Percentiles rank a stretch among this genome's conserved stretches.
Conservation (phyloP, 257 asterid genomes). For the Leptodermis oblonga region DNA sequence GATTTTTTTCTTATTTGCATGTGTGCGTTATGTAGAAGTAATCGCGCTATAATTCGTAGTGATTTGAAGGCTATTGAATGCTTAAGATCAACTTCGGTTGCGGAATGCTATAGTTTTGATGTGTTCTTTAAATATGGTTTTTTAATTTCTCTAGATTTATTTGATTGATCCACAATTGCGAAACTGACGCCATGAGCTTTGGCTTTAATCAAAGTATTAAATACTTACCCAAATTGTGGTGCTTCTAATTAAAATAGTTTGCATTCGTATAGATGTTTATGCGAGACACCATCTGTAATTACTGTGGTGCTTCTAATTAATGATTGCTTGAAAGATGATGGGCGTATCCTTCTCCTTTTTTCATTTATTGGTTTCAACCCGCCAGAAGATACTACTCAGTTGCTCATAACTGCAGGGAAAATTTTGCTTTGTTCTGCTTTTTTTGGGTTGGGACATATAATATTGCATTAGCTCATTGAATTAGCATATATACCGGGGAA, state of each 20-base stretch:
- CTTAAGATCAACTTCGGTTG: background rate
- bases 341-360: background rate
- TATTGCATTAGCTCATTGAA: background rate
- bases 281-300: background rate
- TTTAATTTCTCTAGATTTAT: constrained; percentile 4
- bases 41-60: background rate
- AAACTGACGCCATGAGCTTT: background rate
- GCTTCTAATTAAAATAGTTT: background rate
- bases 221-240: background rate
- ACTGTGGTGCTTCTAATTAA: background rate
- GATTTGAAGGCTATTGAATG: background rate
- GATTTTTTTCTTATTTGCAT: constrained; percentile 5
- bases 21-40: background rate
- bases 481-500: background rate
- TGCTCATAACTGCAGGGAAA: background rate
- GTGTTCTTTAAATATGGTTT: background rate
- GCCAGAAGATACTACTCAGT: background rate
- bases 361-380: background rate
- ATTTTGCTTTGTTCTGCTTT: background rate
- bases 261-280: background rate
- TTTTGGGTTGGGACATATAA: background rate
- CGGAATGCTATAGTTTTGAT: background rate
- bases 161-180: constrained; percentile 7
- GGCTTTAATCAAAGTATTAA: background rate
- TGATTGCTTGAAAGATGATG: background rate